Conservation (phyloP, 441 rosid species). For the Gossypium davidsonii region DNA sequence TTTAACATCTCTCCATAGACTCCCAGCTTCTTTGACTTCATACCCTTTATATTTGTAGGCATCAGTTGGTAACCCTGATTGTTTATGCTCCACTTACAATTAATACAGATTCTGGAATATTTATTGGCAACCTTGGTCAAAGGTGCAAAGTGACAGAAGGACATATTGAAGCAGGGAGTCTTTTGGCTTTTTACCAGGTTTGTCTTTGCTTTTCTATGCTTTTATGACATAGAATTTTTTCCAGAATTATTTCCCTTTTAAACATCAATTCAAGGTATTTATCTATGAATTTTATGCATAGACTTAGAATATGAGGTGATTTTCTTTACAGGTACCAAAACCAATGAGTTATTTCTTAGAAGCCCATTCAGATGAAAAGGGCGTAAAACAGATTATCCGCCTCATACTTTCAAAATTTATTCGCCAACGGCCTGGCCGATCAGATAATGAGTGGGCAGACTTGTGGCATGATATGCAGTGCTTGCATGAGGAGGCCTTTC, state of each 20-base stretch:
- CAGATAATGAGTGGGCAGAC: constrained; percentile 96
- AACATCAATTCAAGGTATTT: constrained; percentile 2
- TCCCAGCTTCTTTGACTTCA: background rate
- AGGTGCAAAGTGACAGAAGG: constrained; percentile 68
- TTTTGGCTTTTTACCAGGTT: constrained; percentile 85
- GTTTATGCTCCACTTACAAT: background rate
- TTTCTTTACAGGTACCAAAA: constrained; percentile 70
- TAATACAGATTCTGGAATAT: constrained; percentile 39
- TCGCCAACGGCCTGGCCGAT: constrained; percentile 69
- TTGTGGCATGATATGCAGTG: constrained; percentile 94
- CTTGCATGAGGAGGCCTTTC: constrained; percentile 78
- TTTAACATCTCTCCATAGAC: background rate
- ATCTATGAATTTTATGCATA: background rate
- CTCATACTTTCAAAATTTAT: constrained; percentile 90
- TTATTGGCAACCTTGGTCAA: constrained; percentile 44
- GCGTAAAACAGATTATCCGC: constrained; percentile 83
- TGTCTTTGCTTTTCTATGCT: constrained; percentile 12
- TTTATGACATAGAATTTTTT: background rate
- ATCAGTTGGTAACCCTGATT: background rate
- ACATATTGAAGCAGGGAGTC: constrained; percentile 91
- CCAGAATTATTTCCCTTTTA: background rate
- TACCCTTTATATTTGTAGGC: background rate
- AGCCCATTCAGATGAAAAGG: constrained; percentile 78
- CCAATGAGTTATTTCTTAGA: constrained; percentile 69
- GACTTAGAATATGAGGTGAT: constrained; percentile 16